These are phyloP conservation scores for Coniochaeta hoffmannii DNA, from an alignment of 2,329 filamentous ascomycete genomes.

Conservation along the genomic window DNA sequence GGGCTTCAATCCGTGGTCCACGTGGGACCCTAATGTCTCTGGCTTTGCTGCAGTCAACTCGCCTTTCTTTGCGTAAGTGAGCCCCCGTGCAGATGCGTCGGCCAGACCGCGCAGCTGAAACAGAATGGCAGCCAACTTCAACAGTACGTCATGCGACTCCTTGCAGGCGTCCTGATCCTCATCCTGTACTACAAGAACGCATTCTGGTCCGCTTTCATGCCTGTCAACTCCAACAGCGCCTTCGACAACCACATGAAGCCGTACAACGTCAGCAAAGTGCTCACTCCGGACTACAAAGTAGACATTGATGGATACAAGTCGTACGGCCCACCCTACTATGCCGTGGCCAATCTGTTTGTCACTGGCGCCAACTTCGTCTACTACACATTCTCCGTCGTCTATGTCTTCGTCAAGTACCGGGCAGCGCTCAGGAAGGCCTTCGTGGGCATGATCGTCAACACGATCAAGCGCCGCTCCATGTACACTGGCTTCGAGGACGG, in stretches of 20 bases:
- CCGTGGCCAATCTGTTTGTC: constrained; percentile 32
- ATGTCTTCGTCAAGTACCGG: constrained; percentile 35
- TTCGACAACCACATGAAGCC: constrained; percentile 34
- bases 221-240: constrained; percentile 37
- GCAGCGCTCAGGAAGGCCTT: constrained; percentile 27
- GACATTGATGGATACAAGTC: constrained; percentile 29
- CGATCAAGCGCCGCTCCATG: constrained; percentile 25
- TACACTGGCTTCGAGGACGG: constrained; percentile 35
- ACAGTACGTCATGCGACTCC: constrained; percentile 23
- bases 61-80: constrained; percentile 28
- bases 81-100: too few relatives aligned
- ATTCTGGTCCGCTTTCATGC: constrained; percentile 35
- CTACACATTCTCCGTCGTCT: constrained; percentile 34
- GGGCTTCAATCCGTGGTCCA: constrained; percentile 41
- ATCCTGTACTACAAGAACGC: constrained; percentile 35
- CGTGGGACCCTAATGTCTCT: constrained; percentile 40
- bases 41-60: constrained; percentile 22
- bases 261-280: constrained; percentile 27
- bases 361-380: constrained; percentile 35
- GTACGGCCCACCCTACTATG: constrained; percentile 37
- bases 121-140: constrained; percentile 18
- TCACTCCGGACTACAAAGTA: constrained; percentile 24
- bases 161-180: constrained; percentile 31
- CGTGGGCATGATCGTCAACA: constrained; percentile 23
- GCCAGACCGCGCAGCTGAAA: not conserved